These are phyloP conservation scores for Kluyveromyces siamensis DNA, from an alignment of 805 yeast species.

Conservation along the genomic window DNA sequence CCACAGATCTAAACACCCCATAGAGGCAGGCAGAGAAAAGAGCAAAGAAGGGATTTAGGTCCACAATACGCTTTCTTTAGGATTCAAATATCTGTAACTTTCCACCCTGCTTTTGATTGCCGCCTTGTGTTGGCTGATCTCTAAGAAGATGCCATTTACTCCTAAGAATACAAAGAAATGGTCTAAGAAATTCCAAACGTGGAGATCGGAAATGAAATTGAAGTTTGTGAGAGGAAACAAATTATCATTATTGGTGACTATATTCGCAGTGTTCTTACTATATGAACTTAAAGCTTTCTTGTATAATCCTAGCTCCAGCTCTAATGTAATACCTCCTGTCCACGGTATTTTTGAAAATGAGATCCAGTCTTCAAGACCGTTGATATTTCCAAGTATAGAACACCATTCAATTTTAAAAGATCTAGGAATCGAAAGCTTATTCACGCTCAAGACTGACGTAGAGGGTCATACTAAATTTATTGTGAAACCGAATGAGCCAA, in stretches of 20 bases:
- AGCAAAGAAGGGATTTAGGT: not conserved
- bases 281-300: constrained; percentile 15
- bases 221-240: not conserved
- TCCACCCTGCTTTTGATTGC: constrained; percentile 2
- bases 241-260: not conserved
- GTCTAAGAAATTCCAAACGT: constrained; percentile 6
- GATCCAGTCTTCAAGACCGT: constrained; percentile 40
- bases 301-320: constrained; percentile 4
- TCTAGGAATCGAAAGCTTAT: constrained; percentile 43
- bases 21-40: not conserved
- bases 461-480: constrained; percentile 34
- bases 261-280: constrained; percentile 6
- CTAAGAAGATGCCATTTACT: constrained; percentile 12
- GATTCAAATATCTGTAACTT: not conserved
- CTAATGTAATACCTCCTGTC: constrained; percentile 18
- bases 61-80: not conserved
- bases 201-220: not conserved
- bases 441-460: constrained; percentile 38
- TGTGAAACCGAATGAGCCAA: constrained; percentile 31
- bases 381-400: constrained; percentile 69
- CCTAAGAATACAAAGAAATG: constrained; percentile 11
- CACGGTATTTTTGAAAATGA: constrained; percentile 40
- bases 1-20: not conserved
- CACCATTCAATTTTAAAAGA: constrained; percentile 55
- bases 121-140: constrained; percentile 7